Percentiles rank a stretch among this genome's conserved stretches.
Conservation (phyloP, 768 basidiomycete species). For the Amanita pallidorosea region DNA sequence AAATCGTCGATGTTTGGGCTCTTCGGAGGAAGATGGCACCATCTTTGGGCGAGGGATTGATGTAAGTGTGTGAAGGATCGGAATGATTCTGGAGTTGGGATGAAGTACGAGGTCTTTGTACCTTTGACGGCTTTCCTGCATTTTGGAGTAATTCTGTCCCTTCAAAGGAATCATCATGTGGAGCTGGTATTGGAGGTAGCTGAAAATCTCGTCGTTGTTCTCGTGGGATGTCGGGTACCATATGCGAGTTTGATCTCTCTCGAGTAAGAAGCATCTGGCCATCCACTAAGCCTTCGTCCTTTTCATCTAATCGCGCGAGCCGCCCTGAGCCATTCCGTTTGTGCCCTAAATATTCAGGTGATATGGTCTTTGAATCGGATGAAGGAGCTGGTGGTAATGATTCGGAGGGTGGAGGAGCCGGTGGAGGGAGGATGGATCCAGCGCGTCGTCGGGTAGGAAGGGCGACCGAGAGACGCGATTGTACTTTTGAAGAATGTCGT, state of each 20-base stretch:
- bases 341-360: conserved; percentile 28
- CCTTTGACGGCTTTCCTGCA: conserved; percentile 23
- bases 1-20: conserved; percentile 53
- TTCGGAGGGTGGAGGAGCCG: conserved; percentile 51
- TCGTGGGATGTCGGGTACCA: conserved; percentile 31
- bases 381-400: conserved; percentile 52
- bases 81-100: conserved; percentile 35
- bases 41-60: conserved; percentile 47
- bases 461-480: not conserved
- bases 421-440: conserved; percentile 51
- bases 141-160: conserved; percentile 22
- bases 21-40: conserved; percentile 65
- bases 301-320: conserved; percentile 16
- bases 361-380: conserved; percentile 19
- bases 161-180: conserved; percentile 19
- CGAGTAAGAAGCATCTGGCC: conserved; percentile 11
- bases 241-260: not conserved
- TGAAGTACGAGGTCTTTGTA: conserved; percentile 46
- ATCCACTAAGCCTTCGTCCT: conserved; percentile 19
- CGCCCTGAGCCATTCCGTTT: conserved; percentile 44
- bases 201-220: conserved; percentile 41
- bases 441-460: conserved; percentile 24
- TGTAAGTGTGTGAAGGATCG: conserved; percentile 30
- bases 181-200: conserved; percentile 55
- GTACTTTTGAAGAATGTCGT: conserved; percentile 11